Evolutionary conservation across 2,329 filamentous ascomycete genomes (phyloP), one percentile per base, ranked within the genome.

Genomic region (Epicoccum sorghinum): DNA sequence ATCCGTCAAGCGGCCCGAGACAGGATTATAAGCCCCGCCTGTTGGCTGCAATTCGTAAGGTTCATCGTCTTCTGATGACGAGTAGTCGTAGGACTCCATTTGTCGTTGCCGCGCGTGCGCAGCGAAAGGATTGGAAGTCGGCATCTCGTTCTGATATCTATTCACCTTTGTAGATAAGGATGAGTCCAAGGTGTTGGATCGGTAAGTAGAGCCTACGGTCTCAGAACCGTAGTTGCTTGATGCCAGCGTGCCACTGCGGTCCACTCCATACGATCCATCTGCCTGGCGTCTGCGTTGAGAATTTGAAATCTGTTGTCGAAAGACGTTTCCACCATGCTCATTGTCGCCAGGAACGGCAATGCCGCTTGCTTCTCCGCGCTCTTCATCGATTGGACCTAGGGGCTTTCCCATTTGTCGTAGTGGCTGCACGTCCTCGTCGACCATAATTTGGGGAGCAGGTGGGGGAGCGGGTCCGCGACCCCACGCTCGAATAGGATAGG

Each of bases 401-500:
- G 65, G 65, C 41, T 59, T 65, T 30, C 59, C 61, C 44, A 69
- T 62, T 2, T 62, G 60, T 36, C 65, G 68, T 13, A 75, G 58
- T 3, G 69, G 70, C 43, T 72, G 65, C 7, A 67, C 57, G 33
- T 72, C 69, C 25, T 75, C 72, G 1, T 70, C 69, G 7, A 67
- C 46, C 42, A 60, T 61, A 4, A 68, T 57, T 9, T 61, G 58
- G 4, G 64, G 62, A 12, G 61, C 47, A 3, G 61, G 58, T 6
- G 72, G 73, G 4, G 67, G 64, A 4, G 67, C 64, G 4, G 79
- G 78, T 35, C 77, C 77, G 10, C 71, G 77, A n/a, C 81, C 83
- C 83, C 83, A 86, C 24, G 76, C 78, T 22, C 83, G 78, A 60
- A 85, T 85, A 1, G 83, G 81, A 62, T 84, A 82, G 23, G 83